These are phyloP conservation scores for Endoconidiophora laricicola DNA, from an alignment of 2,329 filamentous ascomycete species.

Conservation along the genomic window DNA sequence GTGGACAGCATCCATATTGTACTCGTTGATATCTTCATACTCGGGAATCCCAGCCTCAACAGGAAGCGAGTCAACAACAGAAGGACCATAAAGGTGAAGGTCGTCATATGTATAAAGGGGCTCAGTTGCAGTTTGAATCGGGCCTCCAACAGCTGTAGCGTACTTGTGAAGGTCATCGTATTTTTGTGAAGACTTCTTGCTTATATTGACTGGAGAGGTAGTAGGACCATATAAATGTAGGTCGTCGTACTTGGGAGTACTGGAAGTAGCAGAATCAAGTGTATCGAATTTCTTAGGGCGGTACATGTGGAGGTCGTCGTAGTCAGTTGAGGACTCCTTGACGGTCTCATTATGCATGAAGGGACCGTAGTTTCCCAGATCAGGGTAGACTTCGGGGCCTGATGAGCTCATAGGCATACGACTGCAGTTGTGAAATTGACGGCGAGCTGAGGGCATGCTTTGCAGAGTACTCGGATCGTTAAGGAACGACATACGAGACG, in stretches of 20 bases:
- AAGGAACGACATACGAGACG: slow-evolving; percentile 11
- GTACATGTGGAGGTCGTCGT: slow-evolving; percentile 23
- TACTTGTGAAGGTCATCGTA: slow-evolving; percentile 24
- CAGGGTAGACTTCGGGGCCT: neutral
- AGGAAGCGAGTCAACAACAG: slow-evolving; percentile 23
- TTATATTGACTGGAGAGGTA: slow-evolving; percentile 18
- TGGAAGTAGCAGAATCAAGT: slow-evolving; percentile 14
- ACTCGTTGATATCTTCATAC: slow-evolving; percentile 26
- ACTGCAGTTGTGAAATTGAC: slow-evolving; percentile 2
- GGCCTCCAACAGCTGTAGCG: slow-evolving; percentile 18
- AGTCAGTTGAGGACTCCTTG: slow-evolving; percentile 14
- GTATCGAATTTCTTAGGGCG: slow-evolving; percentile 20
- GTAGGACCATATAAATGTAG: slow-evolving; percentile 20
- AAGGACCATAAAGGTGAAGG: slow-evolving; percentile 22
- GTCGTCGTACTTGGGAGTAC: slow-evolving; percentile 21
- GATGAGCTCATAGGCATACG: neutral
- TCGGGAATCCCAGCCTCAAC: slow-evolving; percentile 18
- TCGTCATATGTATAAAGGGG: slow-evolving; percentile 24
- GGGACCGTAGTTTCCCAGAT: slow-evolving; percentile 18
- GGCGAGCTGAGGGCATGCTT: slow-evolving; percentile 6
- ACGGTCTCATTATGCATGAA: slow-evolving; percentile 13
- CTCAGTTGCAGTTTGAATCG: slow-evolving; percentile 19
- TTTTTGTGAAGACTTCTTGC: slow-evolving; percentile 19
- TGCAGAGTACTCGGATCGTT: slow-evolving; percentile 1
- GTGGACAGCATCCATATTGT: slow-evolving; percentile 20